Evolutionary conservation across 2,329 filamentous ascomycete genomes (phyloP).

Genomic region (Talaromyces verruculosus): DNA sequence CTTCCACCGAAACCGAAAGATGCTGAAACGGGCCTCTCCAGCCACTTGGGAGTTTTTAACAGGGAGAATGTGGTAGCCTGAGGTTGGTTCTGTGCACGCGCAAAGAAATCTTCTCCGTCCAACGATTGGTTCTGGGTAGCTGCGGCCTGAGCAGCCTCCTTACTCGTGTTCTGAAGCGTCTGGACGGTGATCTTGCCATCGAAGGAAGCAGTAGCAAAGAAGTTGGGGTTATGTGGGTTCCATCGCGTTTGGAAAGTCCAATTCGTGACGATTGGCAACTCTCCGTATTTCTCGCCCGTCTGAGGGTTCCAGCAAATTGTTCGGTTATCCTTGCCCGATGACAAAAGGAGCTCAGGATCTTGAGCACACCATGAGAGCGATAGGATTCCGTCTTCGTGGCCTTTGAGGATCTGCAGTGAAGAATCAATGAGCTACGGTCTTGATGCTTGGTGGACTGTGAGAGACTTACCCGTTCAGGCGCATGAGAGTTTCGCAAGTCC

Average conservation of each 20-base stretch:
- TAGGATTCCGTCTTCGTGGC: conserved; percentile 91
- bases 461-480: conserved; percentile 65
- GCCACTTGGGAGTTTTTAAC: conserved; percentile 82
- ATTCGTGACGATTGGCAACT: conserved; percentile 97
- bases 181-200: conserved; percentile 95
- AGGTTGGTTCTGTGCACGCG: conserved; percentile 85
- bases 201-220: conserved; percentile 93
- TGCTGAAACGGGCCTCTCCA: conserved; percentile 78
- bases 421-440: neutral
- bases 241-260: conserved; percentile 97
- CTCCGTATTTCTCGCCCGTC: conserved; percentile 81
- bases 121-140: conserved; percentile 65
- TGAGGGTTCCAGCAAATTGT: conserved; percentile 96
- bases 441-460: too few species aligned
- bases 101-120: conserved; percentile 95
- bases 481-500: conserved; percentile 95
- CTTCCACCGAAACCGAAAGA: conserved; percentile 97
- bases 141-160: conserved; percentile 62
- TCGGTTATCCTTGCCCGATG: conserved; percentile 93
- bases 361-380: conserved; percentile 95
- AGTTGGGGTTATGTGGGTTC: conserved; percentile 86
- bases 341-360: conserved; percentile 83
- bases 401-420: conserved; percentile 66
- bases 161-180: conserved; percentile 90
- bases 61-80: conserved; percentile 88